Evolutionary conservation across 1,284 basidiomycete genomes (phyloP), one percentile per base, ranked within the genome.

Genomic region (Rhodotorula sp.): DNA sequence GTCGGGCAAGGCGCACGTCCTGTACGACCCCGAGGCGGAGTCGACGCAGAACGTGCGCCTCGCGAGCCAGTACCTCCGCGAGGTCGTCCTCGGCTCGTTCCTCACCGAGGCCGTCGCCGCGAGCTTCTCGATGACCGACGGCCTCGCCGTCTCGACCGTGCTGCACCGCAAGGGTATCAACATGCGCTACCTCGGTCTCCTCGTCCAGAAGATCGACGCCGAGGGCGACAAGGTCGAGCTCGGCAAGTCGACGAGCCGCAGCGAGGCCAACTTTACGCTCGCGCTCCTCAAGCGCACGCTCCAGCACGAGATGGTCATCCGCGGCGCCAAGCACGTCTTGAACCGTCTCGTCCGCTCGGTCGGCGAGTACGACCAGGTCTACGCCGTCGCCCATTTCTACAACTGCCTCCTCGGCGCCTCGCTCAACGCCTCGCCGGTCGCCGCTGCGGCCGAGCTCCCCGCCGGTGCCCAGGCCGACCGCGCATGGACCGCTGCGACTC

Each of bases 101-200:
- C 82, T 86, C 61, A 78, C 83, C 66, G 86, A 86, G 61, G 81
- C 85, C 52, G 82, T 85, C 46, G 82, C 83, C 21, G 13, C 81
- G 44, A 80, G 82, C 63, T 81, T 82, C 45, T 80, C 81, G 14
- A 81, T 83, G 49, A 80, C 84, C 67, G 86, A 87, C 74, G 86
- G 86, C 52, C 75, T 79, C 53, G 80, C 83, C 46, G 81, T 87
- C 64, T 83, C 84, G 59, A 81, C 82, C 74, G 80, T 83, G 70
- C 79, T 87, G 75, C 86, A 87, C 79, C 78, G 80, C 44, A 81
- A 84, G 57, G 86, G 86, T 78, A 85, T 87, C 83, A 87, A 87
- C 81, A 84, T 87, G 77, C 83, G 86, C n/a, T 86, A 87, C 80
- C 82, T 87, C 50, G 86, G 86, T 63, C 77, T 81, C 52, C 78